These are phyloP conservation scores for Allium cepa DNA, from an alignment of 106 monocot genomes.

Conservation along the genomic window DNA sequence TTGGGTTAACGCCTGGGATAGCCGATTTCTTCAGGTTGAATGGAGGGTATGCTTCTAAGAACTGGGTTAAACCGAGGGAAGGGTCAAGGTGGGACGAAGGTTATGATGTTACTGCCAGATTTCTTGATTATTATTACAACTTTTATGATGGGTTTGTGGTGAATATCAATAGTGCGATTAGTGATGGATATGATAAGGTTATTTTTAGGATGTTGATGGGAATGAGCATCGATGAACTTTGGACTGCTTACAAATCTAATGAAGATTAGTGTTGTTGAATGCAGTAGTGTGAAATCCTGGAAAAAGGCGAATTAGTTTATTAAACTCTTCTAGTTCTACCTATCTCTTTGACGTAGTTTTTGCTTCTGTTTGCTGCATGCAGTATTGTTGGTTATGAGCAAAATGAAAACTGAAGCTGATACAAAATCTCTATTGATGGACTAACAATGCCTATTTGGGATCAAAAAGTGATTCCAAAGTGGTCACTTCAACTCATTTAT, in stretches of 20 bases:
- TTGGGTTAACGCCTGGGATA: neutral
- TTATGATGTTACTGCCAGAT: slow-evolving; percentile 4
- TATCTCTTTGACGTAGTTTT: too few relatives aligned
- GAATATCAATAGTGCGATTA: neutral
- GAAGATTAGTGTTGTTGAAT: neutral
- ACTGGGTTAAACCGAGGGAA: neutral
- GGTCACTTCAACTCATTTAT: too few relatives aligned
- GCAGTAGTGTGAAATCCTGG: too few relatives aligned
- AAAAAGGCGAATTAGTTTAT: too few relatives aligned
- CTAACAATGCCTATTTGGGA: too few relatives aligned
- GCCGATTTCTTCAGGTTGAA: slow-evolving; percentile 11
- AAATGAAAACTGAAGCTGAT: too few relatives aligned
- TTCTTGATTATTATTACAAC: slow-evolving; percentile 1
- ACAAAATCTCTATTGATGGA: too few relatives aligned
- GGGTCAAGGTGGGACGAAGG: neutral
- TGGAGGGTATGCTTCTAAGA: neutral
- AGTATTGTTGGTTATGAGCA: too few relatives aligned
- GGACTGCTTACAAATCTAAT: neutral
- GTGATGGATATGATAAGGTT: neutral
- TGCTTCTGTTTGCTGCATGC: too few relatives aligned
- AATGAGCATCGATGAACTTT: neutral
- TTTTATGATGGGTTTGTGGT: neutral
- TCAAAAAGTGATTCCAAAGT: too few relatives aligned
- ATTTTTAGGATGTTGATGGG: neutral
- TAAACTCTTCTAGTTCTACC: too few relatives aligned